These are phyloP conservation scores for Corynascus novoguineensis DNA, from an alignment of 495 filamentous ascomycete species.

Conservation along the genomic window DNA sequence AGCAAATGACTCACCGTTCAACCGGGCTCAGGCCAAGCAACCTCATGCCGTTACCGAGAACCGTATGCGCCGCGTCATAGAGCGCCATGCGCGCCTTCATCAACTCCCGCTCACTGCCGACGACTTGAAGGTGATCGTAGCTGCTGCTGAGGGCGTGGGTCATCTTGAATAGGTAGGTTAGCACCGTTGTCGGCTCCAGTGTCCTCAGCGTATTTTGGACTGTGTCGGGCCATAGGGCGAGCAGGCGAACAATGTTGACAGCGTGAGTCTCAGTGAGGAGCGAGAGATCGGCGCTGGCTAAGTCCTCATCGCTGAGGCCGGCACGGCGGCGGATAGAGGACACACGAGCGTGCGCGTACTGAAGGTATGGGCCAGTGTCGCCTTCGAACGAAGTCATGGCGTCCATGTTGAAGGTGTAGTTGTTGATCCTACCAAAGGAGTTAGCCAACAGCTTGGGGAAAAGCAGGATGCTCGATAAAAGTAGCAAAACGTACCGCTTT, in stretches of 20 bases:
- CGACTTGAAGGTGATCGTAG: conserved; percentile 75
- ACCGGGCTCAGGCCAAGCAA: conserved; percentile 75
- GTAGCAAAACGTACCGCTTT: conserved; percentile 45
- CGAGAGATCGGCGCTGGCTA: conserved; percentile 51
- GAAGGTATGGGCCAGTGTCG: conserved; percentile 64
- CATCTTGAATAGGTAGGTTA: conserved; percentile 85
- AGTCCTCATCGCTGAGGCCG: conserved; percentile 46
- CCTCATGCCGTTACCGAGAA: conserved; percentile 79
- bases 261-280: conserved; percentile 57
- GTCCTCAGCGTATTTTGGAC: conserved; percentile 59
- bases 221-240: conserved; percentile 61
- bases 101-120: conserved; percentile 64
- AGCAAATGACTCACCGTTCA: conserved; percentile 43
- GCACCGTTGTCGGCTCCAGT: conserved; percentile 59
- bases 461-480: neutral
- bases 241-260: conserved; percentile 52
- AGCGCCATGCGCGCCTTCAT: conserved; percentile 76
- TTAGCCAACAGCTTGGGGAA: neutral
- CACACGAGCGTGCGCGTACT: conserved; percentile 63
- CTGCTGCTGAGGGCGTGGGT: conserved; percentile 77
- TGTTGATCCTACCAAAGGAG: conserved; percentile 48
- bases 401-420: conserved; percentile 59
- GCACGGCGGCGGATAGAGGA: conserved; percentile 56
- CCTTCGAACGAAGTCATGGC: conserved; percentile 66
- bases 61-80: conserved; percentile 71